Evolutionary conservation across 179 eudicot species (phyloP).

Genomic region (Spergularia azorica): DNA sequence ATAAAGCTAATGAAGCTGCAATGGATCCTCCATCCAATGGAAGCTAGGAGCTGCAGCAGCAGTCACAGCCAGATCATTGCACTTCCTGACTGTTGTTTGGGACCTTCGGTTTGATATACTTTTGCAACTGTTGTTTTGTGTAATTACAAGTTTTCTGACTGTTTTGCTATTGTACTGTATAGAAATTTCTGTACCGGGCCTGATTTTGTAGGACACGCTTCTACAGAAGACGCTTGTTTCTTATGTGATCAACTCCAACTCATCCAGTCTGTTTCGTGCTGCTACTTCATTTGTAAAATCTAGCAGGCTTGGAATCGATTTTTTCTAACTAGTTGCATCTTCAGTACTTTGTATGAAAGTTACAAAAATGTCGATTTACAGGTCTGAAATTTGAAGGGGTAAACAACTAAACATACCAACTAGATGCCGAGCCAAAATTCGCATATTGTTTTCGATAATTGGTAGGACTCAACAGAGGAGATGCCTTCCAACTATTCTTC

Average conservation of each 20-base stretch:
- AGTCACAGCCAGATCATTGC: not conserved
- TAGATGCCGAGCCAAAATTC: no score
- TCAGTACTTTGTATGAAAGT: no score
- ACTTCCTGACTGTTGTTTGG: not conserved
- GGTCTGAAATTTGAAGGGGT: no score
- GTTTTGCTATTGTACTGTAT: constrained; percentile 8
- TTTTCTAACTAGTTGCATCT: no score
- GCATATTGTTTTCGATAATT: no score
- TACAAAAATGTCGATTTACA: no score
- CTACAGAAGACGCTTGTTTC: not conserved
- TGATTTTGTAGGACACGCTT: not conserved
- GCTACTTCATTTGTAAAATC: no score
- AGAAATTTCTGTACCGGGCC: constrained; percentile 1
- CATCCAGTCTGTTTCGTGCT: no score
- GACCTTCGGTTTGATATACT: not conserved
- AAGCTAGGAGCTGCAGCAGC: constrained; percentile 5
- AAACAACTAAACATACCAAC: no score
- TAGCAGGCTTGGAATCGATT: no score
- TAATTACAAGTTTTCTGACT: not conserved
- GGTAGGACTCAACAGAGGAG: no score
- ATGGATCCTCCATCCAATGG: constrained; percentile 22
- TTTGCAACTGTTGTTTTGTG: constrained; percentile 2
- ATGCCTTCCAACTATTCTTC: no score
- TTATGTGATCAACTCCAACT: not conserved
- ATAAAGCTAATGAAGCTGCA: constrained; percentile 15